A percentile compares a stretch with the other conserved stretches of the same genome.
Evolutionary conservation across 495 filamentous ascomycete species (phyloP).

Genomic region (Penicillium cataractarum): DNA sequence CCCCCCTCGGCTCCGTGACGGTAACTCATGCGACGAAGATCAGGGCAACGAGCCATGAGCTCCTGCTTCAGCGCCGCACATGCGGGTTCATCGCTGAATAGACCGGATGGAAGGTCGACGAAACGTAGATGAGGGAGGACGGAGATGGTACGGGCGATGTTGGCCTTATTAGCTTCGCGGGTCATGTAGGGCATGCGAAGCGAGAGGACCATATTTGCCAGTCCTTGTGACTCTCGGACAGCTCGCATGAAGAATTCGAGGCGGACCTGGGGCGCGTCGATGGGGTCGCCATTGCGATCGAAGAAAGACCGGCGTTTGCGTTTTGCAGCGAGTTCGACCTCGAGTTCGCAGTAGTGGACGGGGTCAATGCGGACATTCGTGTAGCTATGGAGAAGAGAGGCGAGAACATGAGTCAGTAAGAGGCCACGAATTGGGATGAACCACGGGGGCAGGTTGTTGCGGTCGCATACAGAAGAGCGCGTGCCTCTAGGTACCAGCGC

Average conservation of each 20-base stretch:
- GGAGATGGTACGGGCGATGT: slow-evolving; percentile 82
- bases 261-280: slow-evolving; percentile 76
- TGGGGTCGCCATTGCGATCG: slow-evolving; percentile 72
- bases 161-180: slow-evolving; percentile 80
- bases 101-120: slow-evolving; percentile 80
- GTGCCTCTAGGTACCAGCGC: slow-evolving; percentile 66
- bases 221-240: slow-evolving; percentile 69
- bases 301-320: slow-evolving; percentile 77
- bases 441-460: not conserved
- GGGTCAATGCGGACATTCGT: slow-evolving; percentile 88
- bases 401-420: not conserved
- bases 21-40: slow-evolving; percentile 89
- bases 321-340: slow-evolving; percentile 74
- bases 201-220: slow-evolving; percentile 69
- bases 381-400: slow-evolving; percentile 58
- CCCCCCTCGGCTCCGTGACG: slow-evolving; percentile 74
- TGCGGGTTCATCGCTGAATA: slow-evolving; percentile 76
- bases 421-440: slow-evolving; percentile 1
- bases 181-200: slow-evolving; percentile 97
- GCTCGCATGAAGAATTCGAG: slow-evolving; percentile 78
- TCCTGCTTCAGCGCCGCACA: slow-evolving; percentile 79
- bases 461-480: slow-evolving; percentile 54
- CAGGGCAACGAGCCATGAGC: slow-evolving; percentile 77
- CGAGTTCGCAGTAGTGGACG: slow-evolving; percentile 92
- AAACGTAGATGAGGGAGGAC: slow-evolving; percentile 85